Evolutionary conservation across 768 basidiomycete genomes (phyloP), one percentile per base, ranked within the genome.

Genomic region (Pleurotus tuoliensis): DNA sequence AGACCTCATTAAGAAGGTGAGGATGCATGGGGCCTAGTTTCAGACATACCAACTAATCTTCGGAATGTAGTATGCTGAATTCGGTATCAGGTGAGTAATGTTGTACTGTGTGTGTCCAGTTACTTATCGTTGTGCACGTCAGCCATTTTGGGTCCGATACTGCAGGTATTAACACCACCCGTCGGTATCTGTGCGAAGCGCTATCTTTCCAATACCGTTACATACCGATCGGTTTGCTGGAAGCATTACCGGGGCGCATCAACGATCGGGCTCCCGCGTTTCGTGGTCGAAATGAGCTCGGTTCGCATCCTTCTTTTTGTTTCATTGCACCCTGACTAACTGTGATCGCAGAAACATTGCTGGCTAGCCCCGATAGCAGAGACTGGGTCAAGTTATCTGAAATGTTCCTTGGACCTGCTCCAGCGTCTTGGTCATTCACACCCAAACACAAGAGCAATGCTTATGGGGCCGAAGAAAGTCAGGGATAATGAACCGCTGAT

Each of bases 181-280:
- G 97, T 22, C 81, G 97, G 56, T 99, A 95, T 73, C 83, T 98
- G 11, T 95, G 92, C 68, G 97, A 98, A 73, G 87, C 93, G 0
- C 78, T 99, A 2, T 96, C 94, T 0, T 99, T 98, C 80, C 92
- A 94, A 65, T 89, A 96, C 69, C 92, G 97, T 45, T 99, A 99
- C 67, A 76, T 98, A 47, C 97, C 97, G 5, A 87, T 98, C 47
- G 97, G 97, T 0, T 74, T 99, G 5, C 81, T 98, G 16, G 95
- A 99, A 68, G 73, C 66, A 1, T 73, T 94, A 22, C 94, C 96
- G 0, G 82, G 78, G 2, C 78, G 80, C 58, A 84, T 99, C 62
- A 98, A 98, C 66, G 95, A 98, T 56, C 84, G 97, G 9, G 85
- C 95, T 0, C 92, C 93, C 0, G 83, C 90, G 0, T 98, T 90